Evolutionary conservation across 805 yeast species (phyloP).

Genomic region (Torulaspora indica): DNA sequence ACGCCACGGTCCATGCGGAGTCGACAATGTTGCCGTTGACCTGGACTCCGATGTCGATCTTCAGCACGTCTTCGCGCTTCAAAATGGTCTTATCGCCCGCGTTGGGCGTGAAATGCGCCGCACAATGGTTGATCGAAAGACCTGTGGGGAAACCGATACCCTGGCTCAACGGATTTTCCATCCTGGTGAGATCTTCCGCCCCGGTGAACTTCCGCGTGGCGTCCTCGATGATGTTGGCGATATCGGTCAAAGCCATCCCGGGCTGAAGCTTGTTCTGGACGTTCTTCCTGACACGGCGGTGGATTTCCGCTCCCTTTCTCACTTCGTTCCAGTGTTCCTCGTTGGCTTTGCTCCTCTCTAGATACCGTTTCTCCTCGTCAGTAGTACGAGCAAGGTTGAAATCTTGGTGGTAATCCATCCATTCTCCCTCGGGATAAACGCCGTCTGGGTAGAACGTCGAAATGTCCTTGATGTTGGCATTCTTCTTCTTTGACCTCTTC

Average conservation of each 20-base stretch:
- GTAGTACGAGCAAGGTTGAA: conserved; percentile 71
- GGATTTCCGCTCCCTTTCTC: conserved; percentile 95
- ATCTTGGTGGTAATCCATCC: conserved; percentile 65
- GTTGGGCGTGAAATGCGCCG: conserved; percentile 98
- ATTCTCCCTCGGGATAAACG: conserved; percentile 80
- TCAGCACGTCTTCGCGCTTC: conserved; percentile 86
- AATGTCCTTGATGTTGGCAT: conserved; percentile 54
- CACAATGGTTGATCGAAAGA: conserved; percentile 83
- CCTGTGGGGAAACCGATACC: conserved; percentile 99
- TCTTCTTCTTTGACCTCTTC: conserved; percentile 55
- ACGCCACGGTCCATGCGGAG: conserved; percentile 89
- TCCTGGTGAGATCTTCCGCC: conserved; percentile 52
- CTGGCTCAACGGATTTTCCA: conserved; percentile 42
- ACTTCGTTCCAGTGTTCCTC: conserved; percentile 73
- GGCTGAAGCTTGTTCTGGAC: conserved; percentile 74
- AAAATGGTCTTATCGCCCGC: conserved; percentile 84
- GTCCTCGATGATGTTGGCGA: conserved; percentile 86
- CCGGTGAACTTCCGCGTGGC: conserved; percentile 70
- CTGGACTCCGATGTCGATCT: conserved; percentile 95
- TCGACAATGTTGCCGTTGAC: conserved; percentile 92
- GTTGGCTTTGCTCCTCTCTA: conserved; percentile 53
- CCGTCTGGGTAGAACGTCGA: conserved; percentile 65
- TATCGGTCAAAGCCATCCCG: conserved; percentile 86
- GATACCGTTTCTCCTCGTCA: conserved; percentile 76
- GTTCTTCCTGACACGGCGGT: conserved; percentile 80